Percentiles rank a stretch among this genome's conserved stretches.
These are phyloP conservation scores for Oryza nivara DNA, from an alignment of 176 grass and related monocot genomes.

Conservation along the genomic window DNA sequence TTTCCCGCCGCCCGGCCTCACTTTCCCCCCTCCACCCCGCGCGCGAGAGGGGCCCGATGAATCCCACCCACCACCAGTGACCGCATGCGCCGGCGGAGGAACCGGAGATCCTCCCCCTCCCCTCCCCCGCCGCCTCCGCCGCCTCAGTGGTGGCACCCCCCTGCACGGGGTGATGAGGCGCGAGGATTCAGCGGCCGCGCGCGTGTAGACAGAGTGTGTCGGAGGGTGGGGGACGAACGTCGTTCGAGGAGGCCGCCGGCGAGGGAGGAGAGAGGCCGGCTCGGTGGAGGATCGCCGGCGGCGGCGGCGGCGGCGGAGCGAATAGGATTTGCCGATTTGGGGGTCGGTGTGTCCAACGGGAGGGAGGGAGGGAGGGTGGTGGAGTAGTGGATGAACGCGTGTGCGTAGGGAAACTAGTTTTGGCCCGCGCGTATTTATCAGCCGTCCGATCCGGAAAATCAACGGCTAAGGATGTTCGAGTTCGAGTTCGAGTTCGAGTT, in stretches of 20 bases:
- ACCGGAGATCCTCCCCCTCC: background rate
- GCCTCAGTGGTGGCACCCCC: too few species aligned
- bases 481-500: background rate
- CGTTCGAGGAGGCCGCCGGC: background rate
- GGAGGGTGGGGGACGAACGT: background rate
- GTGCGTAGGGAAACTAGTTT: background rate
- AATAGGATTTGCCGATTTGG: background rate
- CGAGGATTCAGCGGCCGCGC: background rate
- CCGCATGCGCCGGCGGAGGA: conserved; percentile 28
- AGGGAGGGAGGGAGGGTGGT: background rate
- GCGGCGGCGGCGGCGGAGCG: conserved; percentile 10
- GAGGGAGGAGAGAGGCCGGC: background rate
- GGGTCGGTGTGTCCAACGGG: conserved; percentile 13
- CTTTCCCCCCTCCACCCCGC: background rate
- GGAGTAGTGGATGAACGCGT: background rate
- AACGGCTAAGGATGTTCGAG: background rate
- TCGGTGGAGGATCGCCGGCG: conserved; percentile 28
- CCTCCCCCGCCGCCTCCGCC: too few species aligned
- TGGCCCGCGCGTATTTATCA: background rate
- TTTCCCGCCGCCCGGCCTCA: conserved; percentile 21
- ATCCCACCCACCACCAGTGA: background rate
- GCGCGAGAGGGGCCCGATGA: background rate
- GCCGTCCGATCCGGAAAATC: conserved; percentile 17
- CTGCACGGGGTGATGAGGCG: background rate
- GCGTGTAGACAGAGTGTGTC: background rate